Conservation (phyloP, 768 basidiomycete species). For the Lentinula sp. region DNA sequence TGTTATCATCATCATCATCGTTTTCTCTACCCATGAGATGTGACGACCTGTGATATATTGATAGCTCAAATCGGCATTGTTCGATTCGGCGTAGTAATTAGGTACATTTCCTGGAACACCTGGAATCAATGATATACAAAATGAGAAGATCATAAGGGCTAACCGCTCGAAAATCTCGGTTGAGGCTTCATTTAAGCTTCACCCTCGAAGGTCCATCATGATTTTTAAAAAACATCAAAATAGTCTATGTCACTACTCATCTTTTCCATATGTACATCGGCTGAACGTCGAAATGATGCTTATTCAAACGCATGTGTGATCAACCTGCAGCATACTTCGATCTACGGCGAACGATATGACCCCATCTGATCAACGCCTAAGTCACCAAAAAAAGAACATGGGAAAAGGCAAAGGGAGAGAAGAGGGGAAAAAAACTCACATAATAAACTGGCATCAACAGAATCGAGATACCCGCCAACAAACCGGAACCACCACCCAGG, state of each 20-base stretch:
- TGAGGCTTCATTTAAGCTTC: not conserved
- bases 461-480: slow-evolving; percentile 20
- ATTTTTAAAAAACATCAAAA: no score
- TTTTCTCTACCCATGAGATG: no score
- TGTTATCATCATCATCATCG: no score
- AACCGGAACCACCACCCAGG: slow-evolving; percentile 17
- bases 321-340: not conserved
- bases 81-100: no score
- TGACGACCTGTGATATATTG: no score
- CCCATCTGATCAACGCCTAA: not conserved
- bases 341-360: not conserved
- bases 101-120: not conserved
- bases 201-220: not conserved
- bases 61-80: no score
- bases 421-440: slow-evolving; percentile 3
- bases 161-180: not conserved
- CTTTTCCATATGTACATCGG: not conserved
- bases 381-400: not conserved
- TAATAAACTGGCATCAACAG: slow-evolving; percentile 17
- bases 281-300: not conserved
- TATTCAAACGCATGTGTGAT: not conserved
- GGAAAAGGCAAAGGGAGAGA: not conserved
- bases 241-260: not conserved
- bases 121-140: not conserved
- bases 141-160: not conserved